Evolutionary conservation across 352 stramenopile genomes (phyloP).

Genomic region (Elongisporangium senticosum): DNA sequence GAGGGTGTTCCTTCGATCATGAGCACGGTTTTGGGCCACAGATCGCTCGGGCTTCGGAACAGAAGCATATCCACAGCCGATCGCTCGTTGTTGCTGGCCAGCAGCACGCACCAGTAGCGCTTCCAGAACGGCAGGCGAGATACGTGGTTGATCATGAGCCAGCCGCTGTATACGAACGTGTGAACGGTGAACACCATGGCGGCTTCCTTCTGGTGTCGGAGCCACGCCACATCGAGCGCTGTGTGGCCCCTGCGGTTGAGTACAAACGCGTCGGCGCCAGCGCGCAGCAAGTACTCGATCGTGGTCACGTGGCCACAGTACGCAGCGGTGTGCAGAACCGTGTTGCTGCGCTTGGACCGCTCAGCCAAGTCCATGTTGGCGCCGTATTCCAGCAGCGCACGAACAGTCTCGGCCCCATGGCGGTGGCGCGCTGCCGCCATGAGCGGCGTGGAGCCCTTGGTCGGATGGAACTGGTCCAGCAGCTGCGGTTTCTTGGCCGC

Average conservation of each 20-base stretch:
- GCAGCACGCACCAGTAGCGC: constrained; percentile 48
- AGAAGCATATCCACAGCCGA: constrained; percentile 47
- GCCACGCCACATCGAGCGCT: constrained; percentile 50
- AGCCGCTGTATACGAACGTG: constrained; percentile 45
- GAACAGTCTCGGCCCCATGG: constrained; percentile 37
- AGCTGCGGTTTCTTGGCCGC: constrained; percentile 15
- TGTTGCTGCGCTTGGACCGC: constrained; percentile 34
- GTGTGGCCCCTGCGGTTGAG: constrained; percentile 56
- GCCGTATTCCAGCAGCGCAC: constrained; percentile 50
- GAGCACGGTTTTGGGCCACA: constrained; percentile 25
- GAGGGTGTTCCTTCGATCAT: constrained; percentile 25
- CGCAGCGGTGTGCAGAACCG: constrained; percentile 64
- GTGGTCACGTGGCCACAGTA: constrained; percentile 40
- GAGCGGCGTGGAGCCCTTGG: constrained; percentile 51
- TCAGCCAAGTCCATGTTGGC: constrained; percentile 36
- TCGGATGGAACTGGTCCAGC: constrained; percentile 38
- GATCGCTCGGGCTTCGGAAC: constrained; percentile 25
- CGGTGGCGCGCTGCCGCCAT: constrained; percentile 64
- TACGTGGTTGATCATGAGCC: constrained; percentile 39
- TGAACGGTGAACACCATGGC: constrained; percentile 38
- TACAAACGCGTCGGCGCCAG: constrained; percentile 33
- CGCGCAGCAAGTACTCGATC: constrained; percentile 49
- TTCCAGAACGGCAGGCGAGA: constrained; percentile 49
- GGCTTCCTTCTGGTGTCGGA: constrained; percentile 35
- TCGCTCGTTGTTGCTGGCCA: constrained; percentile 41